Conservation (phyloP, 768 basidiomycete species). For the Mycena chlorophos region DNA sequence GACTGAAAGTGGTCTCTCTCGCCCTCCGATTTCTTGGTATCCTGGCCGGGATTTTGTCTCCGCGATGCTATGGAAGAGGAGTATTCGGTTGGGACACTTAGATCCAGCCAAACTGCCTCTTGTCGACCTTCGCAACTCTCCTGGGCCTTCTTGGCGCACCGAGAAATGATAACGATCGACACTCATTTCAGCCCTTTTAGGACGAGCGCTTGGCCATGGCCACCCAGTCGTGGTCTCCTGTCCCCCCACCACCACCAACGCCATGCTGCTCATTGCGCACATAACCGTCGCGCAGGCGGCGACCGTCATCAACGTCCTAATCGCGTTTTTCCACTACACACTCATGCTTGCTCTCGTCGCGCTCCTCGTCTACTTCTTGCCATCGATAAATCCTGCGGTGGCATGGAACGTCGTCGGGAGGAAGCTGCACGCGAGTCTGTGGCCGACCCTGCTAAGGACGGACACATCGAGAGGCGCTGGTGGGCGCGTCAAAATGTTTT, state of each 20-base stretch:
- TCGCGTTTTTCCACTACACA: constrained; percentile 24
- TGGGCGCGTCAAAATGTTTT: constrained; percentile 14
- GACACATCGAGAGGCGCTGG: constrained; percentile 7
- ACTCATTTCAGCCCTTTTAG: not conserved
- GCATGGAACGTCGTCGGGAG: constrained; percentile 26
- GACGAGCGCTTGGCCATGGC: too few species aligned
- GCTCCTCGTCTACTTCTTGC: constrained; percentile 22
- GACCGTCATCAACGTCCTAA: constrained; percentile 25
- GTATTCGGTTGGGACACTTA: too few species aligned
- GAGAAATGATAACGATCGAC: not conserved
- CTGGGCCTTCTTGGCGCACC: too few species aligned
- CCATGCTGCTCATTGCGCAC: constrained; percentile 18
- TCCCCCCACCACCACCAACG: too few species aligned
- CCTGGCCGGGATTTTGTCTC: too few species aligned
- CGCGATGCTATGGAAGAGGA: too few species aligned
- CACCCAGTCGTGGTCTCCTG: not conserved
- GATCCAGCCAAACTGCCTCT: not conserved
- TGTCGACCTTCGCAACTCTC: too few species aligned
- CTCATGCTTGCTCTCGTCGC: constrained; percentile 23
- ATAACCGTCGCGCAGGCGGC: constrained; percentile 26
- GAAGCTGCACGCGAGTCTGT: constrained; percentile 23
- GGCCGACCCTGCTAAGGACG: constrained; percentile 23
- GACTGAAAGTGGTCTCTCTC: too few species aligned
- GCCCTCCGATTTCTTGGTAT: too few species aligned
- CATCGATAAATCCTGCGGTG: constrained; percentile 20